Base-by-base conservation (phyloP, 2,329 filamentous ascomycete species). In the Coniella lustricola region DNA sequence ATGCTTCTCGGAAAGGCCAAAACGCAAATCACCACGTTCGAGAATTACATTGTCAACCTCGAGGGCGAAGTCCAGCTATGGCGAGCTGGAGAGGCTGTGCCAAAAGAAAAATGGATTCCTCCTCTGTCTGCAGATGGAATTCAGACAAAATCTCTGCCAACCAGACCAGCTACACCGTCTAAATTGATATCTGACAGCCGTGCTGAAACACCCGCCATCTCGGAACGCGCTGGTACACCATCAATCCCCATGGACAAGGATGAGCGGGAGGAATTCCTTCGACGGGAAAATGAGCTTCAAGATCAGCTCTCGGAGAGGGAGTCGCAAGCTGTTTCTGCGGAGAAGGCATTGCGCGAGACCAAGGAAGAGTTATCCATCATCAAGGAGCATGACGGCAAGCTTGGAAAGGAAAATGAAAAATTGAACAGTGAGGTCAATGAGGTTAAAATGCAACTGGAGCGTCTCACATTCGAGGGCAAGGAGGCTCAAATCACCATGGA, bases 401-500 rank as follows among this genome's bases (percentile, higher is more conserved):
- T 87, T 3, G 85, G 85, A 59, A 94, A 90, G 62, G 88, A 95
- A 54, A 97, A 96, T 57, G 93, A 98, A 66, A 84, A 81, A 56
- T 76, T 97, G 50, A 85, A 82, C 10, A 79, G 81, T 48, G 90
- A 96, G 62, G 81, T 91, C 52, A 96, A 97, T 61, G 89, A 95
- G 62, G 80, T 95, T 62, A 90, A 88, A 65, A 95, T 98, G 90
- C 90, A 96, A 62, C 77, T 98, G 21, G 93, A 98, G 72, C 90
- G 94, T 63, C 78, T 98, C 46, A 85, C 84, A 3, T 98, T 97
- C 59, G 93, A 98, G 74, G 86, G 87, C 72, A 96, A 96, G 71
- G 93, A 98, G 68, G 90, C 90, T 10, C 82, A 87, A 59, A 98
- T 98, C 64, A 96, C 91, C 25, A 96, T 98, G 88, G 93, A 98